Percentiles rank a stretch among this genome's conserved stretches.
Conservation (phyloP, 768 basidiomycete genomes). For the Mycena olivaceomarginata region DNA sequence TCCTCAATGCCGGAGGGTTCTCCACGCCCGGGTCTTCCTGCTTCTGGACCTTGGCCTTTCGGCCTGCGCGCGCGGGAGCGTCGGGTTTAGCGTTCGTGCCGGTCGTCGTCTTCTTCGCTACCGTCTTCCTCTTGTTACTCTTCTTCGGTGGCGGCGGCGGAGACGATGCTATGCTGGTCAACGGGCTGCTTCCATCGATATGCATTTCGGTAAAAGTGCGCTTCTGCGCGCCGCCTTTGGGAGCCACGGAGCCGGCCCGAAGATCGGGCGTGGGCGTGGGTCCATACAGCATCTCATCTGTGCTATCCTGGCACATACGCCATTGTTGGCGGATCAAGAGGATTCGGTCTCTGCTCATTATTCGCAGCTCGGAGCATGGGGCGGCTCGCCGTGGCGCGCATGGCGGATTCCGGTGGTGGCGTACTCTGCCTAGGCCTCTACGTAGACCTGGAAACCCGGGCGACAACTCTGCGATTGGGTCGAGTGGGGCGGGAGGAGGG, state of each 20-base stretch:
- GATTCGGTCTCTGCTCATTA: neutral
- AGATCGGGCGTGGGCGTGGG: neutral
- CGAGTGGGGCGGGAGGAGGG: neutral
- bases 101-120: neutral
- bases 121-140: conserved; percentile 20
- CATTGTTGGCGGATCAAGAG: neutral
- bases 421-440: neutral
- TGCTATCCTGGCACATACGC: neutral
- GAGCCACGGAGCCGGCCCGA: neutral
- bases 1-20: conserved; percentile 13
- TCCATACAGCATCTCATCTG: neutral
- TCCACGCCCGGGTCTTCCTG: conserved; percentile 1
- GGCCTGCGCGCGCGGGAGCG: neutral
- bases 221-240: conserved; percentile 16
- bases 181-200: conserved; percentile 24
- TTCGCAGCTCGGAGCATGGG: neutral
- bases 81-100: conserved; percentile 1
- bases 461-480: neutral
- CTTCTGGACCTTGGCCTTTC: conserved; percentile 27
- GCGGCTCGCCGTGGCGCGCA: neutral
- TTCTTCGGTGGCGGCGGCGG: conserved; percentile 25
- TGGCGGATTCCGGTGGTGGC: neutral
- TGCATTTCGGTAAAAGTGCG: conserved; percentile 21
- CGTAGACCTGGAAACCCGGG: neutral
- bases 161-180: conserved; percentile 17